phyloP scores from a whole-genome alignment of 108 stramenopile genomes.

The Cylindrotheca fusiformis region DNA sequence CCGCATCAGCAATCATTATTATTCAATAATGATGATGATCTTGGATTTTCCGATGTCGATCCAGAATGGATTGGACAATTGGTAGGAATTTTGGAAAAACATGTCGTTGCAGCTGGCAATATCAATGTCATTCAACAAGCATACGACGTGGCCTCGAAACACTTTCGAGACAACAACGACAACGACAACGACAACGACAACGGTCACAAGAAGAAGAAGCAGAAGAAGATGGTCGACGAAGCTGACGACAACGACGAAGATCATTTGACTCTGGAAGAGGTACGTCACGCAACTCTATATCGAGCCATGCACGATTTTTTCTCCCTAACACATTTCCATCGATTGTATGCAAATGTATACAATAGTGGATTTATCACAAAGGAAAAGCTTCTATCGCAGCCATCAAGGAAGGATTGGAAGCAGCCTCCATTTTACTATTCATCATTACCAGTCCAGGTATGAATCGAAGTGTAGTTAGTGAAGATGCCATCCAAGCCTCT shows the following conservation, averaged over 20 bases:
- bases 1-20: not conserved
- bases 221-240: constrained; percentile 11
- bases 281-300: too few species aligned
- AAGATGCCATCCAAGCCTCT: constrained; percentile 80
- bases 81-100: constrained; percentile 31
- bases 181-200: constrained; percentile 7
- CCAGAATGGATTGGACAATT: constrained; percentile 24
- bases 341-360: not conserved
- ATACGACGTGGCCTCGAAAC: constrained; percentile 14
- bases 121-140: constrained; percentile 36
- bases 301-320: too few species aligned
- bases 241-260: constrained; percentile 1
- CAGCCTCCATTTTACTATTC: constrained; percentile 68
- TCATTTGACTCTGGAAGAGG: too few species aligned
- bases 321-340: not conserved
- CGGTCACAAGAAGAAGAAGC: not conserved
- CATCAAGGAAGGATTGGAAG: constrained; percentile 49
- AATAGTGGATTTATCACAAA: constrained; percentile 22
- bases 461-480: constrained; percentile 75
- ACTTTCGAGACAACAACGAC: too few species aligned
- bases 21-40: constrained; percentile 6
- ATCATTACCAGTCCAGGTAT: constrained; percentile 77
- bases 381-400: constrained; percentile 5
- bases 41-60: constrained; percentile 35
- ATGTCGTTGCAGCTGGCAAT: constrained; percentile 21